Base-by-base conservation (phyloP, 169 alveolate species). In the Plasmodium chabaudi region DNA sequence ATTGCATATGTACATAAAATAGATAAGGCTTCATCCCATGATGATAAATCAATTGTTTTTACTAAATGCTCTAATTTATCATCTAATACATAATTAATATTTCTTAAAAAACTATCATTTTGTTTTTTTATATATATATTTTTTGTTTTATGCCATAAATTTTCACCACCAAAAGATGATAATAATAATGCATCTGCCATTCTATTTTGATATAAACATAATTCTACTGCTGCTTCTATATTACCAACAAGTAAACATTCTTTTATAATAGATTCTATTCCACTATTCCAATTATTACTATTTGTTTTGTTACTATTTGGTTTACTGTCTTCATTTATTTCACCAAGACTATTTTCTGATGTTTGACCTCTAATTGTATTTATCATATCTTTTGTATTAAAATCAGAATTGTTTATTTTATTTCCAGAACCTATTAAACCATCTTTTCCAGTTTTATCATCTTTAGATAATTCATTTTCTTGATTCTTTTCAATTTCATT, bases 151-250 rank as follows among this genome's bases (percentile, higher is more conserved):
- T 87, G 70, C 94, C 94, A 92, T 44, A 92, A 61, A 5, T 92
- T 92, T 34, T 86, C 89, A 2, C 96, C 96, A 23, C 95, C 96
- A 56, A 88, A 90, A n/a, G 93, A 92, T 0, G 95, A 93, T 89
- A 94, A 63, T 57, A 94, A 87, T 9, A 94, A 72, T 0, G 94
- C 95, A 71, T 94, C 95, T 21, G 94, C 92, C 71, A 68, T 73
- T 55, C 90, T 87, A 53, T 84, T 87, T 19, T 69, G 42, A 17
- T 88, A 91, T 9, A 94, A 39, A 68, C 96, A 94, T 88, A 89
- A 44, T 51, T 67, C 77, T 27, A 94, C 96, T 27, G 96, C 96
- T 23, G 91, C 87, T 64, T 92, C 92, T 21, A 82, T 82, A 68
- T 94, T 93, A 7, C 94, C 96, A 3, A 92, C 91, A 7, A 92